These are phyloP conservation scores for Acephala macrosclerotiorum DNA, from an alignment of 2,329 filamentous ascomycete genomes.

Conservation along the genomic window DNA sequence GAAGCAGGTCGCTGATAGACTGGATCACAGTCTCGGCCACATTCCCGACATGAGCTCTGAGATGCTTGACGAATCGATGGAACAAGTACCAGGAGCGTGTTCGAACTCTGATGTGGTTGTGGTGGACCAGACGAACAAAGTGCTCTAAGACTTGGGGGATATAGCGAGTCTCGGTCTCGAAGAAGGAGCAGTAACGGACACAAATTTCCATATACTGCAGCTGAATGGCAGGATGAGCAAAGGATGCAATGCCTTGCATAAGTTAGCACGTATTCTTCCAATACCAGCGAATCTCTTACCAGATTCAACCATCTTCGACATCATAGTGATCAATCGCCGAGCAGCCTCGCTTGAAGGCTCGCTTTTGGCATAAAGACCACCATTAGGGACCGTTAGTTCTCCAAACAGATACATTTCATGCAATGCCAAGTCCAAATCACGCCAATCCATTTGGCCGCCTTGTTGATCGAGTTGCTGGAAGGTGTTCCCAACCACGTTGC, in stretches of 20 bases:
- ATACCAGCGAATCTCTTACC: conserved; percentile 57
- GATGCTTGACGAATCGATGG: conserved; percentile 87
- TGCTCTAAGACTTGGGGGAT: conserved; percentile 89
- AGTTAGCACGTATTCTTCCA: conserved; percentile 33
- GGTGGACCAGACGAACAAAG: conserved; percentile 90
- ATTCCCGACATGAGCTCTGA: conserved; percentile 84
- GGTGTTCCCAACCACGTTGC: conserved; percentile 85
- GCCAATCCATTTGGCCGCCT: conserved; percentile 84
- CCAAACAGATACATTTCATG: conserved; percentile 97
- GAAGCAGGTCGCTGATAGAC: conserved; percentile 85
- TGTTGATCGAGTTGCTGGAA: conserved; percentile 82
- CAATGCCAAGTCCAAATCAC: conserved; percentile 90
- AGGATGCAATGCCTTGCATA: conserved; percentile 77
- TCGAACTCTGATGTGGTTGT: conserved; percentile 85
- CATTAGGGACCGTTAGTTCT: conserved; percentile 88
- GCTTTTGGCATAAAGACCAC: conserved; percentile 85
- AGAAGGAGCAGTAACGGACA: conserved; percentile 91
- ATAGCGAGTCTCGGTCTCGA: conserved; percentile 81
- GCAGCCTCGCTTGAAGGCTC: conserved; percentile 81
- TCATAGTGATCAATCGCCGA: conserved; percentile 87
- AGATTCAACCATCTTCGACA: conserved; percentile 94
- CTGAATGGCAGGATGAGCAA: conserved; percentile 89
- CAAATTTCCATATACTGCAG: conserved; percentile 99
- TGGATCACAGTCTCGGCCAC: conserved; percentile 92
- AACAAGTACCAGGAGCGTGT: conserved; percentile 97